Evolutionary conservation across 2,329 filamentous ascomycete genomes (phyloP).

Genomic region (Mycosphaerelloides madeirae): DNA sequence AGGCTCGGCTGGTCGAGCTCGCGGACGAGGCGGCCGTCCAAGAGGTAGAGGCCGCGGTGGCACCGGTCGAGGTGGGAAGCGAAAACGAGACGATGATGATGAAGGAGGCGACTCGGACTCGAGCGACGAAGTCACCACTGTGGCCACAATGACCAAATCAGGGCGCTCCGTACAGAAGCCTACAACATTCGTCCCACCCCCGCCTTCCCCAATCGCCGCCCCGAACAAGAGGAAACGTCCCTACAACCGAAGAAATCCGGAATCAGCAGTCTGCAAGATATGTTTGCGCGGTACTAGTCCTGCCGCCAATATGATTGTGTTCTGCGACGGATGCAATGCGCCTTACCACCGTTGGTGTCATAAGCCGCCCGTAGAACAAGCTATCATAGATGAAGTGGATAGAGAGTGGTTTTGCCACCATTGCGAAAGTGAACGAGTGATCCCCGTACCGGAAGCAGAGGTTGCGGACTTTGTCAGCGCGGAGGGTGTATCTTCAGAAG

Average conservation of each 20-base stretch:
- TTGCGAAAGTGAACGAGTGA: slow-evolving; percentile 51
- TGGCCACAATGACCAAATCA: slow-evolving; percentile 67
- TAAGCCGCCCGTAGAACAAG: slow-evolving; percentile 66
- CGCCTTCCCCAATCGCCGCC: slow-evolving; percentile 41
- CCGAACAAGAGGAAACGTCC: slow-evolving; percentile 55
- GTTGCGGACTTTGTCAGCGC: slow-evolving; percentile 37
- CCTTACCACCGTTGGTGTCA: slow-evolving; percentile 82
- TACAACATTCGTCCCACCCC: slow-evolving; percentile 56
- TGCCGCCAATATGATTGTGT: slow-evolving; percentile 72
- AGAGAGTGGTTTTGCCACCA: slow-evolving; percentile 67
- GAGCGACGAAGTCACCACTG: slow-evolving; percentile 46
- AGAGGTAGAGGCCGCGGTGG: slow-evolving; percentile 36
- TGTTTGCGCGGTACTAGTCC: slow-evolving; percentile 70
- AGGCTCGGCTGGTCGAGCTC: slow-evolving; percentile 16
- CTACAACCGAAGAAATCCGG: slow-evolving; percentile 46
- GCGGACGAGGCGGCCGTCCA: slow-evolving; percentile 31
- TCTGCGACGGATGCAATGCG: slow-evolving; percentile 75
- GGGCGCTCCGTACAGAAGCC: slow-evolving; percentile 68
- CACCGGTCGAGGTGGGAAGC: slow-evolving; percentile 29
- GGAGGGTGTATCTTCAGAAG: slow-evolving; percentile 37
- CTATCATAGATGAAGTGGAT: slow-evolving; percentile 61
- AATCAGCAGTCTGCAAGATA: slow-evolving; percentile 62
- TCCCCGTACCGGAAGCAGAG: slow-evolving; percentile 39
- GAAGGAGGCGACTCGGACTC: slow-evolving; percentile 33
- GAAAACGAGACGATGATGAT: slow-evolving; percentile 36